Evolutionary conservation across 495 filamentous ascomycete species (phyloP), one percentile per base, ranked within the genome.

Genomic region (Aspergillus avenaceus): DNA sequence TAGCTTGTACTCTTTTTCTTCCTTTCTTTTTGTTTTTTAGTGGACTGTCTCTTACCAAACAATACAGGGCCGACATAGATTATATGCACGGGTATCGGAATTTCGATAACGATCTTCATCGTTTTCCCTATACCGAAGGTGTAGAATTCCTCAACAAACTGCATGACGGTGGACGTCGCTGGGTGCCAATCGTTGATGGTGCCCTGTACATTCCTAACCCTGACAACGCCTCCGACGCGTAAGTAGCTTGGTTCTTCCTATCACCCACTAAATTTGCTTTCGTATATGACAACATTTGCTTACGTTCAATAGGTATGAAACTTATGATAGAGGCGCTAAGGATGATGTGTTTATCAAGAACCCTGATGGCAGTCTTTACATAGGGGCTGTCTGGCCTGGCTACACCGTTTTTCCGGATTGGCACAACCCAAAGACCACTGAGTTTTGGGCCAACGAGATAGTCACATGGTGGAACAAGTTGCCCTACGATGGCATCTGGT

Each of bases 151-250:
- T 96, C 11, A 64, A 69, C 1, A 66, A 72, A 13, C 67, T 96
- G 2, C 88, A 91, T 62, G 67, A 69, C 4, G 78, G 79, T 54
- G 77, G 81, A 8, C 86, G 86, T 56, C 85, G 91, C 56, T 95
- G 82, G 47, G 76, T 96, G 7, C 88, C 88, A 0, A 93, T 96
- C 40, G 78, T 96, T n/a, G 90, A 95, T 60, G 77, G 85, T 3
- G 89, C 87, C 5, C 81, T 93, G 24, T 92, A 91, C 54, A 80
- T 83, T 21, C 87, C 88, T 0, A 86, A 90, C 45, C 86, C 86
- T 3, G 67, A 78, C 13, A 86, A 93, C 55, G 72, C 74, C 0
- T 83, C 73, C 34, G 90, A 95, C 66, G 79, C 79, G 62, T 84
- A 57, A 61, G 73, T 63, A 6, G 16, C 24, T 12, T 31, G 26